Conservation (phyloP, 768 basidiomycete species). For the Phlegmacium glaucopus region DNA sequence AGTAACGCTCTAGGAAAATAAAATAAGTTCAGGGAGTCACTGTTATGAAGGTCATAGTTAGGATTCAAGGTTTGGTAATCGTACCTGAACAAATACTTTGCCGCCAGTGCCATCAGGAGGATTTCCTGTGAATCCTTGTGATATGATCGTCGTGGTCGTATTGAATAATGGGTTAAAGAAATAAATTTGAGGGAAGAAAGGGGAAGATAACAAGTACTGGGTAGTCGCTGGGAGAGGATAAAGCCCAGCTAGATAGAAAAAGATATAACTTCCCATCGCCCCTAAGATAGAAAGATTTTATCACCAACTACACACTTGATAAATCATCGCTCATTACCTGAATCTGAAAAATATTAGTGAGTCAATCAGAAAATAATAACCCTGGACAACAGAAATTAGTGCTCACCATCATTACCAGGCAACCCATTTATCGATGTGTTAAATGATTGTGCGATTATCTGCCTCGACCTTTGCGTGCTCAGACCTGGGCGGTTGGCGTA, state of each 20-base stretch:
- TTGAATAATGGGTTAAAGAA: slow-evolving; percentile 60
- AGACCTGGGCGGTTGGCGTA: slow-evolving; percentile 59
- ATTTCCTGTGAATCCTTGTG: slow-evolving; percentile 49
- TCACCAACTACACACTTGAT: not conserved
- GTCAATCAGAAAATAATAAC: not conserved
- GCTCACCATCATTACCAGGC: slow-evolving; percentile 62
- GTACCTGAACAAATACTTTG: slow-evolving; percentile 54
- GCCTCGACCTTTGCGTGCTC: slow-evolving; percentile 53
- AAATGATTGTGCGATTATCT: slow-evolving; percentile 53
- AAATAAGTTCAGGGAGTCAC: not conserved
- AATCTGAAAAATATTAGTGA: slow-evolving; percentile 18
- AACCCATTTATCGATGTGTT: slow-evolving; percentile 54
- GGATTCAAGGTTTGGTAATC: slow-evolving; percentile 11
- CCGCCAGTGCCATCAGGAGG: slow-evolving; percentile 49
- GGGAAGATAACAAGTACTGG: slow-evolving; percentile 55
- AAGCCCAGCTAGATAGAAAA: slow-evolving; percentile 56
- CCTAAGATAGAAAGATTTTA: slow-evolving; percentile 26
- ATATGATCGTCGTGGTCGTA: slow-evolving; percentile 51
- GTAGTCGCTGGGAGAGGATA: slow-evolving; percentile 62
- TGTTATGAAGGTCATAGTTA: not conserved
- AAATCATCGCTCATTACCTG: slow-evolving; percentile 11
- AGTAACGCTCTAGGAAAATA: slow-evolving; percentile 43
- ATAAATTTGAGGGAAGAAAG: slow-evolving; percentile 55
- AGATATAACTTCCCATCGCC: slow-evolving; percentile 61
- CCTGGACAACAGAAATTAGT: not conserved